A percentile compares a stretch with the other conserved stretches of the same genome.
These are phyloP conservation scores for Neurospora cerealis DNA, from an alignment of 495 filamentous ascomycete species.

Conservation along the genomic window DNA sequence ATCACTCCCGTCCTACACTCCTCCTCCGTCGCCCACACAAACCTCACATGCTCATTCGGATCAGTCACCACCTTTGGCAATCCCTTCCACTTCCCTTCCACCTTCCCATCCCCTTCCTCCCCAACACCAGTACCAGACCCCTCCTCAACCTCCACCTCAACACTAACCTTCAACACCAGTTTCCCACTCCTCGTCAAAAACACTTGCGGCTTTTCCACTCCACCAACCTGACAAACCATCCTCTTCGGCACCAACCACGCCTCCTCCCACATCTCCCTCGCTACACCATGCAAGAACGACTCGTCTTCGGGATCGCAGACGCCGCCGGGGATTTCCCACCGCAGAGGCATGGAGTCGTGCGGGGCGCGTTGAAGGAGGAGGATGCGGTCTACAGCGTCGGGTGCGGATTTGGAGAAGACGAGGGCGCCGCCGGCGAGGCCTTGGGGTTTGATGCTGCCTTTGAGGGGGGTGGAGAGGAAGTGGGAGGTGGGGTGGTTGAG, in stretches of 20 bases:
- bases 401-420: conserved; percentile 21
- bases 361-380: conserved; percentile 44
- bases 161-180: conserved; percentile 26
- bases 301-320: conserved; percentile 38
- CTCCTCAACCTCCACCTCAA: conserved; percentile 28
- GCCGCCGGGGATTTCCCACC: conserved; percentile 50
- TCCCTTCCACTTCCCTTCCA: background rate
- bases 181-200: conserved; percentile 31
- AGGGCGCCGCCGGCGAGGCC: conserved; percentile 25
- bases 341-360: conserved; percentile 37
- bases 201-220: background rate
- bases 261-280: conserved; percentile 49
- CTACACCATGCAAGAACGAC: conserved; percentile 37
- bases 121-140: background rate
- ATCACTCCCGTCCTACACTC: conserved; percentile 22
- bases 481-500: conserved; percentile 15
- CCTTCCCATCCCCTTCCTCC: background rate
- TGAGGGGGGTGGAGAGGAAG: conserved; percentile 13
- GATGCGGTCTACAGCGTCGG: conserved; percentile 15
- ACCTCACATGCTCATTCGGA: conserved; percentile 33
- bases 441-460: background rate
- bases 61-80: conserved; percentile 26
- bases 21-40: conserved; percentile 35
- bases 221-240: conserved; percentile 29
- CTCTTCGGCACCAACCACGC: conserved; percentile 29